Conservation (phyloP, 768 basidiomycete genomes). For the Auriscalpium vulgare region DNA sequence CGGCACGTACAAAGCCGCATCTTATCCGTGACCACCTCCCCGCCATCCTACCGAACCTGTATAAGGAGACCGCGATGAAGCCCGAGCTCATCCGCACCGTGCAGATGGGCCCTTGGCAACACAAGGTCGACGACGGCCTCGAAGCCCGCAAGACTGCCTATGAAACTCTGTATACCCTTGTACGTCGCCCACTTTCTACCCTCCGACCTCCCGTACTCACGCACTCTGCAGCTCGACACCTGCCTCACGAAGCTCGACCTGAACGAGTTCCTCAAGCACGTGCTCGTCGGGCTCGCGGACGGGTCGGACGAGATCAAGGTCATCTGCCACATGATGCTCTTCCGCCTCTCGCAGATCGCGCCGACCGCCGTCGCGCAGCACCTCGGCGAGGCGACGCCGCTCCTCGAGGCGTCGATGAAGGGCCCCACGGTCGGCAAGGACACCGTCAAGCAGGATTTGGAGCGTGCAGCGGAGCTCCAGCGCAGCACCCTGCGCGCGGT, state of each 20-base stretch:
- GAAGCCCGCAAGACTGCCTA: slow-evolving; percentile 96
- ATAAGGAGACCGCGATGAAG: slow-evolving; percentile 78
- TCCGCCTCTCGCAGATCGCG: slow-evolving; percentile 81
- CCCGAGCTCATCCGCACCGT: slow-evolving; percentile 78
- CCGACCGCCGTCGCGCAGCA: slow-evolving; percentile 77
- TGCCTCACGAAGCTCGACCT: slow-evolving; percentile 85
- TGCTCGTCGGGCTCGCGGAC: slow-evolving; percentile 79
- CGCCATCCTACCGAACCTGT: slow-evolving; percentile 71
- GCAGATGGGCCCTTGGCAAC: slow-evolving; percentile 96
- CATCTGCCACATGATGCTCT: slow-evolving; percentile 90
- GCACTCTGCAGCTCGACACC: slow-evolving; percentile 67
- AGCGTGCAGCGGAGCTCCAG: slow-evolving; percentile 85
- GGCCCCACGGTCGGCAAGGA: slow-evolving; percentile 87
- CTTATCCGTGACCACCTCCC: slow-evolving; percentile 80
- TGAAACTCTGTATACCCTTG: slow-evolving; percentile 94
- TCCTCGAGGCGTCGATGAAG: slow-evolving; percentile 84
- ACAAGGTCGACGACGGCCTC: slow-evolving; percentile 94
- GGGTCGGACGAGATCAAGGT: slow-evolving; percentile 97
- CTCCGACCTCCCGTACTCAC: neutral
- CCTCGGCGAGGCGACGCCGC: slow-evolving; percentile 77
- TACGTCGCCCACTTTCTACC: slow-evolving; percentile 28
- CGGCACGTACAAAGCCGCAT: slow-evolving; percentile 90
- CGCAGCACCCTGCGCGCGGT: slow-evolving; percentile 83
- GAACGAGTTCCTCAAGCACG: slow-evolving; percentile 72
- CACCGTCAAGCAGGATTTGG: slow-evolving; percentile 89